phyloP scores from a whole-genome alignment of 1,284 basidiomycete species.

The Trametes hirsuta region DNA sequence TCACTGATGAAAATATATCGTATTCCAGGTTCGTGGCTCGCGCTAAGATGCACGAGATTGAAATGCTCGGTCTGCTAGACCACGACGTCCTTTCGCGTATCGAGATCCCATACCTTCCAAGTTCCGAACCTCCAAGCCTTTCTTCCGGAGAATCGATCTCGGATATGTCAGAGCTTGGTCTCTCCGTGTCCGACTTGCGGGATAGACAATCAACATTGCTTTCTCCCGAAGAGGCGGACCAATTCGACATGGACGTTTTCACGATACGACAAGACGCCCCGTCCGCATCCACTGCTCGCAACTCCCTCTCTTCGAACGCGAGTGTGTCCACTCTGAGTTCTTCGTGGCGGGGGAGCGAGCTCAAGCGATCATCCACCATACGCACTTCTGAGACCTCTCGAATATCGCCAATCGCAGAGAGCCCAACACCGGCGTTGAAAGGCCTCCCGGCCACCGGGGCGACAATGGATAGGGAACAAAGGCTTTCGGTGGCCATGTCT shows the following conservation, averaged over 20 bases:
- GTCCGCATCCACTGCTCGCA: constrained; percentile 36
- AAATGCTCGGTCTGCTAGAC: constrained; percentile 90
- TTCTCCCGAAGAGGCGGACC: constrained; percentile 62
- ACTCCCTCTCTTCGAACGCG: constrained; percentile 43
- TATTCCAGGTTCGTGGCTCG: constrained; percentile 79
- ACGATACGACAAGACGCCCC: constrained; percentile 47
- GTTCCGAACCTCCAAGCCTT: constrained; percentile 30
- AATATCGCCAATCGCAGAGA: constrained; percentile 71
- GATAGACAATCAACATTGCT: constrained; percentile 14
- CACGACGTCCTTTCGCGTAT: constrained; percentile 89
- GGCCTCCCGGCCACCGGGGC: constrained; percentile 53
- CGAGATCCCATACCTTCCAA: constrained; percentile 74
- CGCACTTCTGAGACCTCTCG: constrained; percentile 43
- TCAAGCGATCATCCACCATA: constrained; percentile 46
- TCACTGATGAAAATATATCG: neutral
- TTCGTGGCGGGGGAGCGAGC: constrained; percentile 38
- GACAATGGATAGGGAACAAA: constrained; percentile 34
- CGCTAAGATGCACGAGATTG: constrained; percentile 93
- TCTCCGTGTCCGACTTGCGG: constrained; percentile 13
- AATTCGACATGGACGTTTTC: constrained; percentile 74
- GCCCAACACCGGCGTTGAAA: constrained; percentile 51
- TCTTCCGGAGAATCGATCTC: constrained; percentile 18
- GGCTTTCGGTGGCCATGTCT: constrained; percentile 37
- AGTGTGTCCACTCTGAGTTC: constrained; percentile 37
- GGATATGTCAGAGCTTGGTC: constrained; percentile 22